Evolutionary conservation across 345 rosid species (phyloP), one percentile per base, ranked within the genome.

Genomic region (Mercurialis annua): DNA sequence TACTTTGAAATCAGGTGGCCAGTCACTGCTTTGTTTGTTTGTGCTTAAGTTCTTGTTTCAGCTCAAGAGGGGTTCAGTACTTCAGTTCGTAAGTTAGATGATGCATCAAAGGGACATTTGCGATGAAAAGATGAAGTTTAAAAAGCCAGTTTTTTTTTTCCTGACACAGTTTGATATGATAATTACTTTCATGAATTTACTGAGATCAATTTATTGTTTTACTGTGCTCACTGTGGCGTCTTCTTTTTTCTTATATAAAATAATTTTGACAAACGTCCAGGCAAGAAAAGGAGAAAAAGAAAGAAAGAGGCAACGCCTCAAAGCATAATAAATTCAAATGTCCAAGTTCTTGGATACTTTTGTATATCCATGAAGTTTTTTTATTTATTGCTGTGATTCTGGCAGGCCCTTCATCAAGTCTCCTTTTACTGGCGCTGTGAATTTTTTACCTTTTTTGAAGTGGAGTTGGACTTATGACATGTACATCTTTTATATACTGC

Each of bases 401-500:
- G 21, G 17, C 42, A 40, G 48, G 43, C 30, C n/a, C n/a, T 66
- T 53, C 11, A 0, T 42, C 4, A 9, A 17, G 18, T 20, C 0
- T 42, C 14, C 33, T 66, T 54, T 30, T 66, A 1, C 49, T 24
- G 59, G 59, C 26, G 34, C 62, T 56, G 46, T 54, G 4, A 64
- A 60, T 23, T 33, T 44, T 69, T 52, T 52, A 68, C 24, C 67
- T 33, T 55, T n/a, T 68, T 49, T 46, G 5, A 38, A 59, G 67
- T 68, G 75, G 71, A 66, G 56, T 38, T 51, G 66, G 52, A 65
- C 47, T 62, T 56, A n/a, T 48, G 67, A 56, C 67, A 57, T 61
- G 56, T 6, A 20, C 52, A 50, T 53, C 72, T 49, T 30, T 50
- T 11, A 11, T 36, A n/a, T 57, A 30, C 34, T 57, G 53, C 43